Conservation (phyloP, 192 early-diverging fungal genomes). For the Lobulomyces angularis region DNA sequence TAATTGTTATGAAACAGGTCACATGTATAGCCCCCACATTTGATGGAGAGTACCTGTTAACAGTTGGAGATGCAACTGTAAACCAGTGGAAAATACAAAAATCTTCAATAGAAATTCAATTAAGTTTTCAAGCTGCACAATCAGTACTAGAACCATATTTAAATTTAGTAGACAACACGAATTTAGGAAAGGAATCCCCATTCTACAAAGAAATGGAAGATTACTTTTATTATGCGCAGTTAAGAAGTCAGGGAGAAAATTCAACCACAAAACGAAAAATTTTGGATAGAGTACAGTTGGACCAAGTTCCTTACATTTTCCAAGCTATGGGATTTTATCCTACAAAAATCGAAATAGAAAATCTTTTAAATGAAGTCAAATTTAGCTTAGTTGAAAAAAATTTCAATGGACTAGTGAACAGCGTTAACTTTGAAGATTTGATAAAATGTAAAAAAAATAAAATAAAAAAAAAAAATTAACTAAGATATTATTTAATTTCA, state of each 20-base stretch:
- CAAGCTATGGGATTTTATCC: conserved; percentile 51
- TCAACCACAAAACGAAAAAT: conserved; percentile 22
- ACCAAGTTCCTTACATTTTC: conserved; percentile 37
- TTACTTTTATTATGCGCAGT: conserved; percentile 51
- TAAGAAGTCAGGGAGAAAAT: conserved; percentile 46
- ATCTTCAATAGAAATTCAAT: conserved; percentile 17
- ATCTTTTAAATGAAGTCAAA: conserved; percentile 49
- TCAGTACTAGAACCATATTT: conserved; percentile 34
- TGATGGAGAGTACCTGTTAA: conserved; percentile 28
- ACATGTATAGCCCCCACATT: conserved; percentile 4
- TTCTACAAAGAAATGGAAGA: conserved; percentile 50
- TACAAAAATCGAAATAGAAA: conserved; percentile 36
- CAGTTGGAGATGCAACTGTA: conserved; percentile 35
- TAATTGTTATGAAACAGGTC: conserved; percentile 8
- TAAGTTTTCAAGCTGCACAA: too few species aligned
- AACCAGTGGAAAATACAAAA: conserved; percentile 39
- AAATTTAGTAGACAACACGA: conserved; percentile 27
- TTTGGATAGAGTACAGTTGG: conserved; percentile 20
- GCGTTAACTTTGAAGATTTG: conserved; percentile 35
- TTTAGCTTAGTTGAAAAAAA: conserved; percentile 14
- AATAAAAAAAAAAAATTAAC: background rate
- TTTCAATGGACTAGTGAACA: conserved; percentile 14
- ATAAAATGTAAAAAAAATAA: conserved; percentile 43
- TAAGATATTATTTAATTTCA: background rate
- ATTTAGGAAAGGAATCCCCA: conserved; percentile 12